Evolutionary conservation across 106 monocot genomes (phyloP), one percentile per base, ranked within the genome.

Genomic region (Platanthera zijinensis): DNA sequence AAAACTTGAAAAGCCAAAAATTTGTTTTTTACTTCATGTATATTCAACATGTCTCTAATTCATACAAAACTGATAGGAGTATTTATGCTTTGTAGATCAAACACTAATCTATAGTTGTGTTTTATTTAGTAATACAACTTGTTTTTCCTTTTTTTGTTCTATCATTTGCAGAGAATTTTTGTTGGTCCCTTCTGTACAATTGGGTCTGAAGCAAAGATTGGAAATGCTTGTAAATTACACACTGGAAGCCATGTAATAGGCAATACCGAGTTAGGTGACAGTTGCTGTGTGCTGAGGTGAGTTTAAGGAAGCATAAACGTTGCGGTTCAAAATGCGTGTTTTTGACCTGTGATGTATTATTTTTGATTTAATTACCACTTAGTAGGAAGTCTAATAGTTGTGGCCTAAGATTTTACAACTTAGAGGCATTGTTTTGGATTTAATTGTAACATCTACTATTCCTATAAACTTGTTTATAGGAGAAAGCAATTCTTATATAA

Each of bases 121-220:
- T 18, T 46, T 69, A 15, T 70, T 10, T n/a, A n/a, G 15, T 48
- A 70, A 70, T 45, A 47, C 70, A 32, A 1, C 7, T 9, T 66
- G 10, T 46, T 66, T 54, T 8, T 53, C 12, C 47, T 6, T 57
- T 11, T 6, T 10, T 54, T 54, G 49, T 51, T 28, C 51, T 50
- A 51, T 39, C 57, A 13, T 79, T 84, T 79, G 69, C 81, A 93
- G 93, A 83, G 66, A 79, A 91, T 97, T 68, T 83, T 74, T 8
- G 77, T 97, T 57, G 96, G 89, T 59, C 89, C 93, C 48, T 97
- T 97, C 69, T 91, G 93, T 67, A 93, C 89, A 13, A 56, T 97
- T 80, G 91, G 93, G 10, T 66, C 86, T 82, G 54, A 74, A 45
- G 89, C 75, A 5, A 88, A 83, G 81, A 82, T 97, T 79, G 96